A percentile compares a stretch with the other conserved stretches of the same genome.
These are phyloP conservation scores for Purshia tridentata DNA, from an alignment of 306 rosid genomes.

Conservation along the genomic window DNA sequence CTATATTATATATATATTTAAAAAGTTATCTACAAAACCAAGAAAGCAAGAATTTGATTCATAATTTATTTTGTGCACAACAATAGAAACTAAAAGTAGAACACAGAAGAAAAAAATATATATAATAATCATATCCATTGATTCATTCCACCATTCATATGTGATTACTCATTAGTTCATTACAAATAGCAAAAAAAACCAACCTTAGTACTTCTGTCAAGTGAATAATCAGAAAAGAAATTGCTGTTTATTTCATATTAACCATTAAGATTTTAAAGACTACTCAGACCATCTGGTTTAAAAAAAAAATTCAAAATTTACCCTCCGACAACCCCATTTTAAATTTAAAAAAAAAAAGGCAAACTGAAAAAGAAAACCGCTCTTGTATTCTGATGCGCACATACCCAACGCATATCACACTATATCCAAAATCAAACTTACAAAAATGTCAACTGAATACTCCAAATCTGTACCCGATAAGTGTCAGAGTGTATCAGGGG, in stretches of 20 bases:
- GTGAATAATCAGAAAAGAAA: background rate
- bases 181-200: background rate
- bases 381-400: background rate
- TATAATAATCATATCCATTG: background rate
- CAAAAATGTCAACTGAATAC: background rate
- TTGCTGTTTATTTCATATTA: background rate
- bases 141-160: background rate
- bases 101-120: background rate
- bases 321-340: background rate
- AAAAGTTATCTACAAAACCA: background rate
- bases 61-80: background rate
- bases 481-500: background rate
- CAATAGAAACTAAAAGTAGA: background rate
- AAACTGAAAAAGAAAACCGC: background rate
- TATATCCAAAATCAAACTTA: constrained; percentile 1
- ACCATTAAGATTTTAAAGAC: too few relatives aligned
- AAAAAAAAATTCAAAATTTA: too few relatives aligned
- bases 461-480: background rate
- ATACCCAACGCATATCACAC: background rate
- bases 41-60: background rate
- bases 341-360: background rate
- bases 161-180: background rate
- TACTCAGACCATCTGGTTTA: background rate
- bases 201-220: background rate
- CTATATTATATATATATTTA: background rate